Conservation (phyloP, 1,139 yeast genomes). For the Protomyces arabidopsidicola region DNA sequence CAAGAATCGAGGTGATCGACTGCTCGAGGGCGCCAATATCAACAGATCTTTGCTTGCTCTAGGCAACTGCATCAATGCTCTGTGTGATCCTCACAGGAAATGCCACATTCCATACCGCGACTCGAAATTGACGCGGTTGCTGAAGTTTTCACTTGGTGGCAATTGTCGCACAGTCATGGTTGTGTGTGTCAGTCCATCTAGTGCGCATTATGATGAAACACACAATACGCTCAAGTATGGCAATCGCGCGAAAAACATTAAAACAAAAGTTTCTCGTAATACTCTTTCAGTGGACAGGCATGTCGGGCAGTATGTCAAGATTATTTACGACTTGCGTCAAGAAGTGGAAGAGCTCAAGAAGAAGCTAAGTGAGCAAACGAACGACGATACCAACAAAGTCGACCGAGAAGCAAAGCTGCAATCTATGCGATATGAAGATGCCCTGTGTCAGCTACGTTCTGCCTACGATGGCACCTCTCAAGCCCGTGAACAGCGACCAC, state of each 20-base stretch:
- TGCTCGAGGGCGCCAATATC: slow-evolving; percentile 89
- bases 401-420: slow-evolving; percentile 20
- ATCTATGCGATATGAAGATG: slow-evolving; percentile 16
- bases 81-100: slow-evolving; percentile 64
- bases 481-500: slow-evolving; percentile 11
- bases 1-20: slow-evolving; percentile 50
- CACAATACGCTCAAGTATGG: slow-evolving; percentile 86
- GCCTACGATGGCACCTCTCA: slow-evolving; percentile 12
- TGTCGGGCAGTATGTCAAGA: slow-evolving; percentile 78
- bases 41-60: slow-evolving; percentile 84
- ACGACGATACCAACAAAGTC: slow-evolving; percentile 8
- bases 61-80: slow-evolving; percentile 90
- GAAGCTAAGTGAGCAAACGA: slow-evolving; percentile 34
- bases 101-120: slow-evolving; percentile 88
- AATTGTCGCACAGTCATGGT: slow-evolving; percentile 80
- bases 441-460: slow-evolving; percentile 8
- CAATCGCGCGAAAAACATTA: slow-evolving; percentile 86
- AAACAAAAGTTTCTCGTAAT: slow-evolving; percentile 72
- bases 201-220: slow-evolving; percentile 69
- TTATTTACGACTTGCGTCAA: slow-evolving; percentile 75
- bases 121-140: slow-evolving; percentile 76
- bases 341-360: slow-evolving; percentile 67
- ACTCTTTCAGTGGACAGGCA: slow-evolving; percentile 75
- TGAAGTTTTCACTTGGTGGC: slow-evolving; percentile 91
- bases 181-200: slow-evolving; percentile 66